These are phyloP conservation scores for Punctularia strigosozonata DNA, from an alignment of 768 basidiomycete species.

Conservation along the genomic window DNA sequence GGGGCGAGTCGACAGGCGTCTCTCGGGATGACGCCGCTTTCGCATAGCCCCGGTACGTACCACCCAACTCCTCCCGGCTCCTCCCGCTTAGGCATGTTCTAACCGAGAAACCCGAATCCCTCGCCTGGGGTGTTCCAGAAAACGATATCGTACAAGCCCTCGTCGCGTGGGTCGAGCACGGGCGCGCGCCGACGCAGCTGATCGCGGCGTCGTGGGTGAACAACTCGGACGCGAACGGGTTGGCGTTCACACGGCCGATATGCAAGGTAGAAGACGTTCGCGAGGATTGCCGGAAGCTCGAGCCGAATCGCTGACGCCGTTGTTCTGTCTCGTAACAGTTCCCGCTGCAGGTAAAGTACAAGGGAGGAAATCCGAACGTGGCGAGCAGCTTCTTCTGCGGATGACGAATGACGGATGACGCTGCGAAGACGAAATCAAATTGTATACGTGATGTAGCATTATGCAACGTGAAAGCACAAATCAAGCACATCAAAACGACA, in stretches of 20 bases:
- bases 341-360: neutral
- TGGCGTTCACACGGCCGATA: slow-evolving; percentile 11
- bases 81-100: too few species aligned
- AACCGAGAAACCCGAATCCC: slow-evolving; percentile 9
- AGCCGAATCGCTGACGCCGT: neutral
- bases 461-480: too few species aligned
- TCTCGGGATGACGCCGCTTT: neutral
- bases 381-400: neutral
- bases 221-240: slow-evolving; percentile 10
- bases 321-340: neutral
- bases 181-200: slow-evolving; percentile 14
- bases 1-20: slow-evolving; percentile 14
- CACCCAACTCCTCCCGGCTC: neutral
- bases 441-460: too few species aligned
- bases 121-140: slow-evolving; percentile 9
- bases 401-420: too few species aligned
- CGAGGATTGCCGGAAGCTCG: neutral
- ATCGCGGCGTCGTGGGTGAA: slow-evolving; percentile 10
- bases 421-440: too few species aligned
- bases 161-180: slow-evolving; percentile 22
- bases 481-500: too few species aligned
- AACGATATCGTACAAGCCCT: slow-evolving; percentile 19
- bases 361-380: neutral
- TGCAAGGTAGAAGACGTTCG: slow-evolving; percentile 9
- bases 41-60: too few species aligned